phyloP scores from a whole-genome alignment of 1,284 basidiomycete species.

The Mycena citricolor region DNA sequence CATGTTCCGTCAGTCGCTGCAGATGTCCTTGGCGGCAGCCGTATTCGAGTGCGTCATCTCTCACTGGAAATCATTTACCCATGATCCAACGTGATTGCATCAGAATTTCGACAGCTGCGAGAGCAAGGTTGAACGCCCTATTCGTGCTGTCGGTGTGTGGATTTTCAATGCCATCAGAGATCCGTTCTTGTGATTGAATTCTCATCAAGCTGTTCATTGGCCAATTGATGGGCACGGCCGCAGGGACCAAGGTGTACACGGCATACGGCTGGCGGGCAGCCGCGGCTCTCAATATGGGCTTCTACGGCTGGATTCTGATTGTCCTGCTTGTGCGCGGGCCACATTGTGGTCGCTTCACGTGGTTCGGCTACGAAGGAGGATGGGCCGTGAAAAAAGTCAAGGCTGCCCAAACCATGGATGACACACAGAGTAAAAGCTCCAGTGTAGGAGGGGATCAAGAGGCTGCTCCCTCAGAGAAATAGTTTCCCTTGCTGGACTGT shows the following conservation, averaged over 20 bases:
- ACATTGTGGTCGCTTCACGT: conserved; percentile 48
- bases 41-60: conserved; percentile 35
- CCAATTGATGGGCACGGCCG: conserved; percentile 65
- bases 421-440: no score
- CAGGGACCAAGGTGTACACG: conserved; percentile 61
- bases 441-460: no score
- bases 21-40: conserved; percentile 43
- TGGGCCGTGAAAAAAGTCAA: conserved; percentile 39
- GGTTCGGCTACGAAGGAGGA: conserved; percentile 60
- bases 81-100: conserved; percentile 1
- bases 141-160: conserved; percentile 55
- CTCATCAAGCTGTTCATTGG: conserved; percentile 49
- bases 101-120: conserved; percentile 54
- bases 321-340: conserved; percentile 53
- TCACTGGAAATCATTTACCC: not conserved
- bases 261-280: conserved; percentile 59
- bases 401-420: no score
- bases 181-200: no score
- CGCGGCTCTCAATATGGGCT: conserved; percentile 51
- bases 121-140: conserved; percentile 63
- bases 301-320: conserved; percentile 45
- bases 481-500: no score
- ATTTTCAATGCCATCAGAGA: no score
- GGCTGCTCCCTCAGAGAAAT: no score
- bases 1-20: conserved; percentile 43